Conservation (phyloP, 495 filamentous ascomycete species). For the Astrothelium macrocarpum region DNA sequence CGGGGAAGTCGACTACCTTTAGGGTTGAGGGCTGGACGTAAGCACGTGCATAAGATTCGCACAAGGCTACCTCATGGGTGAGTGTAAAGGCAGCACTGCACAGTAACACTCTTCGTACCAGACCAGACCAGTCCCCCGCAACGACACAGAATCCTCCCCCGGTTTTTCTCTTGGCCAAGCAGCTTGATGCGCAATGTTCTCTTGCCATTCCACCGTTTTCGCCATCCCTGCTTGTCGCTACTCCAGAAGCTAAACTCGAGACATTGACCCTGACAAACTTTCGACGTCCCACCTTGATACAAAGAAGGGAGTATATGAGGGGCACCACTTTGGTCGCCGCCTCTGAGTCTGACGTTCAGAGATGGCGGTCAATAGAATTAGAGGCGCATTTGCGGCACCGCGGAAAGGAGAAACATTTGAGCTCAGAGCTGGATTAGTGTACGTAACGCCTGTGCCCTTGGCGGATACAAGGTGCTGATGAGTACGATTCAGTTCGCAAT, state of each 20-base stretch:
- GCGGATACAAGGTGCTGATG: slow-evolving; percentile 15
- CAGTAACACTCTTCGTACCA: background rate
- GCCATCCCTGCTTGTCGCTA: background rate
- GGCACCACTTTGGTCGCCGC: slow-evolving; percentile 42
- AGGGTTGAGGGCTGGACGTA: slow-evolving; percentile 3
- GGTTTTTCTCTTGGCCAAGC: background rate
- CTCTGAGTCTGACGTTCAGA: slow-evolving; percentile 27
- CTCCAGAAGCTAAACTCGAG: background rate
- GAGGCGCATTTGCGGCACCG: slow-evolving; percentile 82
- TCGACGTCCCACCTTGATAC: background rate
- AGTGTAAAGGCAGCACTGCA: background rate
- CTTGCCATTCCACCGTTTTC: background rate
- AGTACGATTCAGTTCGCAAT: slow-evolving; percentile 59
- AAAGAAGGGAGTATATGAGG: slow-evolving; percentile 27
- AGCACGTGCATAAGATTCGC: slow-evolving; percentile 13
- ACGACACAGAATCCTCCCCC: background rate
- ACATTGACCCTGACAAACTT: background rate
- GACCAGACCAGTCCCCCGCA: background rate
- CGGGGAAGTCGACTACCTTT: background rate
- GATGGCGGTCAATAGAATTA: slow-evolving; percentile 94
- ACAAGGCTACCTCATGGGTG: background rate
- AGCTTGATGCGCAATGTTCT: background rate
- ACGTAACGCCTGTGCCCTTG: slow-evolving; percentile 23
- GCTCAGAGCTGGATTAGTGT: slow-evolving; percentile 88
- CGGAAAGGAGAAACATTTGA: slow-evolving; percentile 98